Percentiles rank a stretch among this genome's conserved stretches.
Evolutionary conservation across 164 flowering plant species (phyloP).

Genomic region (Brasenia schreberi): DNA sequence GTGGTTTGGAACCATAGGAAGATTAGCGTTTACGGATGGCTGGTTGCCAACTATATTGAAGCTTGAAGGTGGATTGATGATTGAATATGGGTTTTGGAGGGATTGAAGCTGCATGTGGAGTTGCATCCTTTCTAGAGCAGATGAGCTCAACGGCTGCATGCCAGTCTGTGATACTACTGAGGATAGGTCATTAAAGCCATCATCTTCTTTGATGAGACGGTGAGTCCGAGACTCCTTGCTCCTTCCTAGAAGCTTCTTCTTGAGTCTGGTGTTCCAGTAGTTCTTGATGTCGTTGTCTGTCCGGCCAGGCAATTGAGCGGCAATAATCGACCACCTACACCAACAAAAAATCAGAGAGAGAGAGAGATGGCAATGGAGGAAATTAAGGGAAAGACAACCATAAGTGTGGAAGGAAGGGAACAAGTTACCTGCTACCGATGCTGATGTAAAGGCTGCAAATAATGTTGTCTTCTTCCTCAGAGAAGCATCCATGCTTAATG

Average conservation of each 20-base stretch:
- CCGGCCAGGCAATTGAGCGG: slow-evolving; percentile 93
- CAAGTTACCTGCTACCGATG: slow-evolving; percentile 67
- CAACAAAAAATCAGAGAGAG: not conserved
- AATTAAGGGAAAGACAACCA: not conserved
- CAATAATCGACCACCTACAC: slow-evolving; percentile 92
- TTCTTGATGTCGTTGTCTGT: slow-evolving; percentile 95
- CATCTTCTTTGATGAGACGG: slow-evolving; percentile 8
- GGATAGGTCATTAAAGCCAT: slow-evolving; percentile 10
- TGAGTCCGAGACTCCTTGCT: slow-evolving; percentile 36
- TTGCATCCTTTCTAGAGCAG: slow-evolving; percentile 78
- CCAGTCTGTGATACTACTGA: slow-evolving; percentile 5
- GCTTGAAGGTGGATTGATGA: slow-evolving; percentile 16
- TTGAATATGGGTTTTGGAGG: slow-evolving; percentile 37
- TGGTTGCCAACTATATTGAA: not conserved
- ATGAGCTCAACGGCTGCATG: slow-evolving; percentile 26
- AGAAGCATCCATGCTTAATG: slow-evolving; percentile 85
- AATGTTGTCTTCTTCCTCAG: slow-evolving; percentile 83
- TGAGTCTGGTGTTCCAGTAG: slow-evolving; percentile 93
- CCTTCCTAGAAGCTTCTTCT: slow-evolving; percentile 76
- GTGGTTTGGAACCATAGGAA: not conserved
- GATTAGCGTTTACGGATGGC: not conserved
- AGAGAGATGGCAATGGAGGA: not conserved
- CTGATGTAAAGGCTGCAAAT: slow-evolving; percentile 75
- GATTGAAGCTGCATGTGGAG: slow-evolving; percentile 65
- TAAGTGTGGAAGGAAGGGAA: not conserved